A percentile compares a stretch with the other conserved stretches of the same genome.
These are phyloP conservation scores for Conoideocrella luteorostrata DNA, from an alignment of 2,329 filamentous ascomycete species.

Conservation along the genomic window DNA sequence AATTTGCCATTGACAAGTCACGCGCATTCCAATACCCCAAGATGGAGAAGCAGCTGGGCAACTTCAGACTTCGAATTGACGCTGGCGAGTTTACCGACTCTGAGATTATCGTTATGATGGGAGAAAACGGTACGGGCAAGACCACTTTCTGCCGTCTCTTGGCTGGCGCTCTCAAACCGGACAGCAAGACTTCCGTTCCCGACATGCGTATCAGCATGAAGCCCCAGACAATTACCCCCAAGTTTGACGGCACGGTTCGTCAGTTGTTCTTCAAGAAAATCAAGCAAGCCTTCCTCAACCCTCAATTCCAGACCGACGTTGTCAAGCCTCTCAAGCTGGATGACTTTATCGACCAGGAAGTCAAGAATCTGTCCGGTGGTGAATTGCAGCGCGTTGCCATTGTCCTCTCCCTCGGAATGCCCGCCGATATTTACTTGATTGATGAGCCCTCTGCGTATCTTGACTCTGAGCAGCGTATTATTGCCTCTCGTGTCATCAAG, in stretches of 20 bases:
- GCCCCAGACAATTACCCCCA: constrained; percentile 98
- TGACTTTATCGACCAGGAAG: constrained; percentile 98
- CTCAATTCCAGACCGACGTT: constrained; percentile 98
- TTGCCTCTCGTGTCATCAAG: constrained; percentile 96
- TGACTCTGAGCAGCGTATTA: constrained; percentile 97
- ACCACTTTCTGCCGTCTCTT: constrained; percentile 97
- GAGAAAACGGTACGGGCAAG: constrained; percentile 98
- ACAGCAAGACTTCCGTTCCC: constrained; percentile 69
- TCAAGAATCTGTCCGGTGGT: constrained; percentile 98
- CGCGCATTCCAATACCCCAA: constrained; percentile 80
- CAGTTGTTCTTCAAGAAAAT: constrained; percentile 99
- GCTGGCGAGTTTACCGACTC: constrained; percentile 89
- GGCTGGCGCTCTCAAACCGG: constrained; percentile 88
- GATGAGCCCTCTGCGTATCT: constrained; percentile 97
- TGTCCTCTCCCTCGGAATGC: constrained; percentile 88
- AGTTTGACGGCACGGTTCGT: constrained; percentile 93
- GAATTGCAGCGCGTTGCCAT: constrained; percentile 99
- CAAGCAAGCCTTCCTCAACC: constrained; percentile 90
- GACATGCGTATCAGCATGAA: constrained; percentile 99
- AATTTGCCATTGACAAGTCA: constrained; percentile 76
- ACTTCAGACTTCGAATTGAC: constrained; percentile 79
- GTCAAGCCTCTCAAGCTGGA: constrained; percentile 99
- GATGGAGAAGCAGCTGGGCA: constrained; percentile 90
- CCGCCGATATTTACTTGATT: constrained; percentile 96
- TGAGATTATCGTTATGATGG: constrained; percentile 99